phyloP scores from a whole-genome alignment of 352 stramenopile species.

The Phytophthora ohioensis region DNA sequence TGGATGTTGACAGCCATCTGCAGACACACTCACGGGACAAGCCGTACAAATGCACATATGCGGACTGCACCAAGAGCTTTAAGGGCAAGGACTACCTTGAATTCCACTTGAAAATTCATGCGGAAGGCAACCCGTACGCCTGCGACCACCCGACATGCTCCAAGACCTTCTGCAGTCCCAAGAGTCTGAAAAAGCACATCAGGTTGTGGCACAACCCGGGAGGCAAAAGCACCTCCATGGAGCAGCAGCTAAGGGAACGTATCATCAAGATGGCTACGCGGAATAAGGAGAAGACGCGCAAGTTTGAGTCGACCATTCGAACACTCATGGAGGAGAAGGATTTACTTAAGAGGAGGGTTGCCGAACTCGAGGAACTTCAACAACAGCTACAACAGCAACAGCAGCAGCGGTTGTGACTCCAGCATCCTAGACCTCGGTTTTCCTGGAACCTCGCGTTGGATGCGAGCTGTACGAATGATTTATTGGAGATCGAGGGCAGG shows the following conservation, averaged over 20 bases:
- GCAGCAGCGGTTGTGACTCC: constrained; percentile 26
- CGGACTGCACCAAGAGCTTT: constrained; percentile 89
- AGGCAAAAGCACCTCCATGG: constrained; percentile 86
- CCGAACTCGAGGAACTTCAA: constrained; percentile 58
- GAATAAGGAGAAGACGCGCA: constrained; percentile 86
- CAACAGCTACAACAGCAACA: constrained; percentile 2
- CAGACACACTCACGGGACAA: constrained; percentile 88
- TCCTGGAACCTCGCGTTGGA: constrained; percentile 20
- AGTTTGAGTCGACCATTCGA: constrained; percentile 81
- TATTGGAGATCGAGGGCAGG: constrained; percentile 31
- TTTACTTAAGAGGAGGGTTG: constrained; percentile 67
- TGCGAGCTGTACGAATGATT: constrained; percentile 41
- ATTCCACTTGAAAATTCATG: constrained; percentile 89
- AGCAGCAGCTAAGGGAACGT: constrained; percentile 84
- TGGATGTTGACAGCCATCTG: constrained; percentile 57
- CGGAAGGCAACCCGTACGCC: constrained; percentile 82
- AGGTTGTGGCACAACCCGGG: constrained; percentile 83
- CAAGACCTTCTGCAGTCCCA: constrained; percentile 88
- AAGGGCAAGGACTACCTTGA: constrained; percentile 89
- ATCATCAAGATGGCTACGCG: constrained; percentile 89
- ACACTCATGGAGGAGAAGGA: constrained; percentile 85
- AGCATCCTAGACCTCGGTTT: constrained; percentile 3
- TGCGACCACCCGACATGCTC: constrained; percentile 83
- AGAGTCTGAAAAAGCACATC: constrained; percentile 88
- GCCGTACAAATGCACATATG: constrained; percentile 88